These are phyloP conservation scores for Debaryomyces singareniensis DNA, from an alignment of 1,139 yeast species.

Conservation along the genomic window DNA sequence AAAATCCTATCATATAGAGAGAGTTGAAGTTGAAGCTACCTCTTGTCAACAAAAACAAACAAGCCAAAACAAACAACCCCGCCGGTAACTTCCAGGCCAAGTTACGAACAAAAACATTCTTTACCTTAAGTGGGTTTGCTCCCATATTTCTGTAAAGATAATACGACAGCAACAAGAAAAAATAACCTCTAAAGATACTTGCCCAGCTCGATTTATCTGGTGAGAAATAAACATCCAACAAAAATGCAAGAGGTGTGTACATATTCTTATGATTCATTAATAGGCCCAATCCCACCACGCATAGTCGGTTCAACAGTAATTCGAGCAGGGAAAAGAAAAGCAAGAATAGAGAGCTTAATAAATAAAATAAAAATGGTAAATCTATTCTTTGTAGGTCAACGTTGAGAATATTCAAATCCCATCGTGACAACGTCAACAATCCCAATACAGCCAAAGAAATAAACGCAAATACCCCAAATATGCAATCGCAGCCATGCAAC, in stretches of 20 bases:
- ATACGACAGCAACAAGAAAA: too few species aligned
- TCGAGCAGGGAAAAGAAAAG: background rate
- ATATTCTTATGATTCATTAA: slow-evolving; percentile 21
- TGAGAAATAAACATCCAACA: slow-evolving; percentile 3
- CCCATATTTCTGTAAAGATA: background rate
- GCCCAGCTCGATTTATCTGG: background rate
- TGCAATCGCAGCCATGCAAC: too few species aligned
- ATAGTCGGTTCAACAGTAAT: slow-evolving; percentile 11
- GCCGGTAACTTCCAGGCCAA: too few species aligned
- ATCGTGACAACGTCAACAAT: too few species aligned
- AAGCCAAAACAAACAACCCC: background rate
- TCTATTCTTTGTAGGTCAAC: too few species aligned
- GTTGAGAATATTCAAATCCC: too few species aligned
- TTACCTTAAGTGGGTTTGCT: background rate
- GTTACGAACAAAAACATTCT: too few species aligned
- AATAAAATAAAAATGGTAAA: too few species aligned
- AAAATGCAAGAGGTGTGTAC: slow-evolving; percentile 19
- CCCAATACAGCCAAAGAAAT: too few species aligned
- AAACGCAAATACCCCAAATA: too few species aligned
- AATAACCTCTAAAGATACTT: background rate
- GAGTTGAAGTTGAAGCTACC: background rate
- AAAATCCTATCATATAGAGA: background rate
- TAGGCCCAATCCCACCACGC: slow-evolving; percentile 21
- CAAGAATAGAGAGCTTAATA: background rate
- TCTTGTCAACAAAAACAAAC: background rate